These are phyloP conservation scores for Phytophthora constricta DNA, from an alignment of 352 stramenopile species.

Conservation along the genomic window DNA sequence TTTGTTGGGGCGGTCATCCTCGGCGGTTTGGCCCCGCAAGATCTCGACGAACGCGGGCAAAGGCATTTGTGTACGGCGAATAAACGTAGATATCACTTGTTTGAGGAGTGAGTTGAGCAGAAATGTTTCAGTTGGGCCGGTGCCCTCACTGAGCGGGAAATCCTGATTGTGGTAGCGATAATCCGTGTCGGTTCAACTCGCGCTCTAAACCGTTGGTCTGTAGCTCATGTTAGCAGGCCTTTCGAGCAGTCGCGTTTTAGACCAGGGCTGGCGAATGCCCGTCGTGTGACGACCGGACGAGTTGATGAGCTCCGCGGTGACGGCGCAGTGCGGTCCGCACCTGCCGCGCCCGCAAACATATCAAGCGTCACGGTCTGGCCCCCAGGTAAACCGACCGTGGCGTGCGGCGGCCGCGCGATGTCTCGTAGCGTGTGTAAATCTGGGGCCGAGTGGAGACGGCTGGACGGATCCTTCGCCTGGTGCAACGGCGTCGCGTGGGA, in stretches of 20 bases:
- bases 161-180: background rate
- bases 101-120: background rate
- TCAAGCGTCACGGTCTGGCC: too few relatives aligned
- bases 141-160: background rate
- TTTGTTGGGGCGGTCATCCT: constrained; percentile 5
- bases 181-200: background rate
- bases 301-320: too few relatives aligned
- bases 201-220: background rate
- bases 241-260: background rate
- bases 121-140: background rate
- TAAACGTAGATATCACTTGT: background rate
- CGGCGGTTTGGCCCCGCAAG: background rate
- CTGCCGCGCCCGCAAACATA: too few relatives aligned
- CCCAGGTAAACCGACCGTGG: too few relatives aligned
- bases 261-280: too few relatives aligned
- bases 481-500: background rate
- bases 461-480: background rate
- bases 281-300: too few relatives aligned
- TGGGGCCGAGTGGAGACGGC: background rate
- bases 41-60: background rate
- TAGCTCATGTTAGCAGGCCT: background rate
- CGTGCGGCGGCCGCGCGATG: too few relatives aligned
- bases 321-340: too few relatives aligned
- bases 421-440: background rate
- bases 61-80: background rate